Percentiles rank a stretch among this genome's conserved stretches.
phyloP scores from a whole-genome alignment of 352 stramenopile species.

The Globisporangium radiosum region DNA sequence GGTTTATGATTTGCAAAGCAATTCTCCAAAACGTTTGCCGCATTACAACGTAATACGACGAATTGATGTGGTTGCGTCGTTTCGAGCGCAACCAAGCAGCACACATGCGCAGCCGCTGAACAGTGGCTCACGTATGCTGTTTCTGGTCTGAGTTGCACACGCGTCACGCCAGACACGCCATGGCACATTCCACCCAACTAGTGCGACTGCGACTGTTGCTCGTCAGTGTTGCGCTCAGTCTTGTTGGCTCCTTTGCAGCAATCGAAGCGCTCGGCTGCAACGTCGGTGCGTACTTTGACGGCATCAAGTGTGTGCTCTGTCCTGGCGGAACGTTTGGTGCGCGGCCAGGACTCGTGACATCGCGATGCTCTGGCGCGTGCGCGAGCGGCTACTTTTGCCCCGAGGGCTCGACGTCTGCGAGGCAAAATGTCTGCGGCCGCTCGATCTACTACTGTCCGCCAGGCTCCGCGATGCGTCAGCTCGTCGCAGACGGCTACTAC shows the following conservation, averaged over 20 bases:
- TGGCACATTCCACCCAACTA: background rate
- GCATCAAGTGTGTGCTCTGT: conserved; percentile 32
- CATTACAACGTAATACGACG: no score
- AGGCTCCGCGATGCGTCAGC: conserved; percentile 31
- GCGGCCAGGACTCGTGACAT: conserved; percentile 24
- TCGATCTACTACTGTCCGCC: conserved; percentile 52
- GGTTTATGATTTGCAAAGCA: no score
- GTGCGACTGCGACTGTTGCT: background rate
- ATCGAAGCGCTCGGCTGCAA: conserved; percentile 27
- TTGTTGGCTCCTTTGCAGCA: background rate
- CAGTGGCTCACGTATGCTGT: no score
- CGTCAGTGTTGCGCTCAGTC: background rate
- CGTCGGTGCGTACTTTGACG: conserved; percentile 37
- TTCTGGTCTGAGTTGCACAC: background rate
- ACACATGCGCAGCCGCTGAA: no score
- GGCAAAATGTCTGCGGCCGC: conserved; percentile 34
- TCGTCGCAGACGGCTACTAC: conserved; percentile 50
- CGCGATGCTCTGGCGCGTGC: conserved; percentile 44
- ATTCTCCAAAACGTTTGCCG: no score
- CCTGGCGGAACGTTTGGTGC: conserved; percentile 43
- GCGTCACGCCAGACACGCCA: background rate
- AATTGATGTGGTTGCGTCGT: no score
- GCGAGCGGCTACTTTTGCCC: conserved; percentile 49
- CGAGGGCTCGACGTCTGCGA: conserved; percentile 48
- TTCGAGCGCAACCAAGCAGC: no score